These are phyloP conservation scores for Rhizopogon vesiculosus DNA, from an alignment of 768 basidiomycete genomes.

Conservation along the genomic window DNA sequence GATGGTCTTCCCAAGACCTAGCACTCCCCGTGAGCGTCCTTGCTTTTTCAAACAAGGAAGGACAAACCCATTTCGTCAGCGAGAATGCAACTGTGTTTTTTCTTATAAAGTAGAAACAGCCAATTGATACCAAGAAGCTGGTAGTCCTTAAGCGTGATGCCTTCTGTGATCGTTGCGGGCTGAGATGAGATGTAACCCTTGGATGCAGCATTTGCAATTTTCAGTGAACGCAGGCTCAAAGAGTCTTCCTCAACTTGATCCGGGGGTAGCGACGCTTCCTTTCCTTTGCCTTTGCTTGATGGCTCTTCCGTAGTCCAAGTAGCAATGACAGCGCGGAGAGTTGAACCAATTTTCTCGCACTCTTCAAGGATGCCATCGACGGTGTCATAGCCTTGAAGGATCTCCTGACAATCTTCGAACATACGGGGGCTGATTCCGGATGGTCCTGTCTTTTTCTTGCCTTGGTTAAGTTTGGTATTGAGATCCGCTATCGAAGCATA, in stretches of 20 bases:
- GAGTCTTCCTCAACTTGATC: conserved; percentile 57
- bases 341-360: conserved; percentile 82
- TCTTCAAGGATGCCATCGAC: conserved; percentile 87
- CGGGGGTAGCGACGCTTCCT: conserved; percentile 21
- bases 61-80: conserved; percentile 97
- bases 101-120: conserved; percentile 82
- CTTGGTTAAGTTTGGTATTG: conserved; percentile 69
- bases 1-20: conserved; percentile 96
- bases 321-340: conserved; percentile 68
- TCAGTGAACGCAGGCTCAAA: conserved; percentile 48
- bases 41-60: conserved; percentile 2
- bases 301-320: conserved; percentile 56
- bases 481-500: conserved; percentile 76
- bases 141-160: conserved; percentile 88
- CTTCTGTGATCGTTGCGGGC: conserved; percentile 60
- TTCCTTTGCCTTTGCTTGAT: conserved; percentile 34
- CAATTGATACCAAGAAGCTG: conserved; percentile 98
- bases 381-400: conserved; percentile 80
- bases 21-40: conserved; percentile 3
- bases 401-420: conserved; percentile 85
- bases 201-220: conserved; percentile 34
- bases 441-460: conserved; percentile 82
- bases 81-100: conserved; percentile 85
- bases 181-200: conserved; percentile 72
- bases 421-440: conserved; percentile 83